Percentiles rank a stretch among this genome's conserved stretches.
Evolutionary conservation across 2,329 filamentous ascomycete genomes (phyloP).

Genomic region (Stagonosporopsis rhizophila): DNA sequence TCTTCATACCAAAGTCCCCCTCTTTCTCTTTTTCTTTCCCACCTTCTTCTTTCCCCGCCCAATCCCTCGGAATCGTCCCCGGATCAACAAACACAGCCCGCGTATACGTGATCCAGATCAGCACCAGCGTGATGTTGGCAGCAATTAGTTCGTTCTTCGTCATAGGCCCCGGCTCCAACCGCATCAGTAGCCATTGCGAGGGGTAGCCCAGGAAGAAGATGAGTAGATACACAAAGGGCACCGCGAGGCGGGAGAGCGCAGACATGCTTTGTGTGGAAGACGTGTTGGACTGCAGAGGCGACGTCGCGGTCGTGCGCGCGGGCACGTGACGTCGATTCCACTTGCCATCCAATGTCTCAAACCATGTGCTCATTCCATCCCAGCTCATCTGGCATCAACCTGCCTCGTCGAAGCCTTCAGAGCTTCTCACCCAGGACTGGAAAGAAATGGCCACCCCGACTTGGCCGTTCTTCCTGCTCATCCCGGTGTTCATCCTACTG

Average conservation of each 20-base stretch:
- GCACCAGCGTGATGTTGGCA: conserved; percentile 71
- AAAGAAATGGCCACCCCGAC: conserved; percentile 30
- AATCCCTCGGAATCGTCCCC: conserved; percentile 57
- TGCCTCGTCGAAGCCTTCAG: not conserved
- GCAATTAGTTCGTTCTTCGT: conserved; percentile 62
- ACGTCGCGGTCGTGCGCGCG: conserved; percentile 20
- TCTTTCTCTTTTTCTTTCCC: conserved; percentile 8
- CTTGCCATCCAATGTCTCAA: too few relatives aligned
- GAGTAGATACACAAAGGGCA: conserved; percentile 71
- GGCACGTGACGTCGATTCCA: conserved; percentile 29
- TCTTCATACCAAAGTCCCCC: conserved; percentile 27
- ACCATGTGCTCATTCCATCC: not conserved
- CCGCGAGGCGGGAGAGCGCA: conserved; percentile 59
- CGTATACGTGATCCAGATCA: conserved; percentile 75
- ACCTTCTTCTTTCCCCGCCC: conserved; percentile 21
- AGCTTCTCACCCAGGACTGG: not conserved
- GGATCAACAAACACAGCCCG: conserved; percentile 66
- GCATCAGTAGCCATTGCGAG: conserved; percentile 73
- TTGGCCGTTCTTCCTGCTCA: conserved; percentile 41
- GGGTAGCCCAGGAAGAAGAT: conserved; percentile 75
- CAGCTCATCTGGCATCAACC: not conserved
- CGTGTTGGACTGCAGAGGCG: not conserved
- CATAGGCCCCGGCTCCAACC: conserved; percentile 65
- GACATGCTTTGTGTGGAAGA: conserved; percentile 6
- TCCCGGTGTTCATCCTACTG: conserved; percentile 54